Conservation (phyloP, 176 grass and related monocot genomes). For the Musa itinerans region DNA sequence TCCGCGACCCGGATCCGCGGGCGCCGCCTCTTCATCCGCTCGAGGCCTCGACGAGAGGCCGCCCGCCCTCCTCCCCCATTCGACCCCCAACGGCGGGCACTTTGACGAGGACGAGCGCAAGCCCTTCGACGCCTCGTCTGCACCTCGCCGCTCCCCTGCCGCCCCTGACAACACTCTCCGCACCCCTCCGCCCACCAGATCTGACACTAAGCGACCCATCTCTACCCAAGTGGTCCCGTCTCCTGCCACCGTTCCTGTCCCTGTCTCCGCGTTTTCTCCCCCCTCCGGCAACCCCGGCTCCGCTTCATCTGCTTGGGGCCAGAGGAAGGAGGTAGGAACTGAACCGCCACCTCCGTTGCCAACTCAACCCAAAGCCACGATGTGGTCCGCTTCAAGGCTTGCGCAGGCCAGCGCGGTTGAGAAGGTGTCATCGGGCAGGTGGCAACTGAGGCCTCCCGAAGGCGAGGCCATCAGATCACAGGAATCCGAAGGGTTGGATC, state of each 20-base stretch:
- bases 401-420: constrained; percentile 94
- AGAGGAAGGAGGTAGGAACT: constrained; percentile 40
- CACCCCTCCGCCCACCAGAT: constrained; percentile 34
- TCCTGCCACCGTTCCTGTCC: neutral
- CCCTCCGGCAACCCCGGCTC: neutral
- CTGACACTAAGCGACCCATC: constrained; percentile 22
- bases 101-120: constrained; percentile 99
- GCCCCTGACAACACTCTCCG: constrained; percentile 8
- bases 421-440: constrained; percentile 92
- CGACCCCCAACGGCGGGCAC: constrained; percentile 63
- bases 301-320: constrained; percentile 50
- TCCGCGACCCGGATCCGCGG: constrained; percentile 30
- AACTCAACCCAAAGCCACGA: neutral
- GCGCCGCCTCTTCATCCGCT: constrained; percentile 23
- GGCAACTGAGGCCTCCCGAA: constrained; percentile 40
- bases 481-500: constrained; percentile 17
- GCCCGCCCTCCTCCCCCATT: constrained; percentile 38
- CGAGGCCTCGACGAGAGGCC: constrained; percentile 24
- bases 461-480: constrained; percentile 8
- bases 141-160: constrained; percentile 25
- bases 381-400: constrained; percentile 65
- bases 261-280: neutral
- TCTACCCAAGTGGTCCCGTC: constrained; percentile 5
- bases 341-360: constrained; percentile 22
- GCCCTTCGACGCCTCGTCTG: constrained; percentile 58